These are phyloP conservation scores for Mrakia frigida DNA, from an alignment of 768 basidiomycete species.

Conservation along the genomic window DNA sequence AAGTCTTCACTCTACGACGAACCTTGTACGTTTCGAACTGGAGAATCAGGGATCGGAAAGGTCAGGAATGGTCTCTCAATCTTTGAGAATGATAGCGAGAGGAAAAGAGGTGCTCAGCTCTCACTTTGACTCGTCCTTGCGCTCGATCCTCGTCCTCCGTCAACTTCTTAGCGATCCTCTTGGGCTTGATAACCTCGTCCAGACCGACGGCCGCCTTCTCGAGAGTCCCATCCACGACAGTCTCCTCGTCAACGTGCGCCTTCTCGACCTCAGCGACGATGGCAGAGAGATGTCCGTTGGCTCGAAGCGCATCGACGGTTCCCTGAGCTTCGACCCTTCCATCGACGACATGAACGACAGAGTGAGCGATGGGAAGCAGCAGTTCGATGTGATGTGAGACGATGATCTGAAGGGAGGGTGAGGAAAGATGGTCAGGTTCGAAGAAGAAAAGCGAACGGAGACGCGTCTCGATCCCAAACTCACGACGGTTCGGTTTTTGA, in stretches of 20 bases:
- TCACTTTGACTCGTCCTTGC: constrained; percentile 57
- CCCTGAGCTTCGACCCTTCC: constrained; percentile 75
- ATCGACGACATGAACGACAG: constrained; percentile 72
- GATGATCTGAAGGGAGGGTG: constrained; percentile 41
- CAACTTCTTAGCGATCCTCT: constrained; percentile 42
- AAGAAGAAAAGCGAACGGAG: neutral
- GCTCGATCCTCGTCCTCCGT: constrained; percentile 77
- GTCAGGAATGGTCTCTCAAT: no score
- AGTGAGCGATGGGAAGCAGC: constrained; percentile 66
- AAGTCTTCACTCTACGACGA: neutral
- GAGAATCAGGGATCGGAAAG: neutral
- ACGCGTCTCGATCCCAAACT: constrained; percentile 30
- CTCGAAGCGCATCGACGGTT: constrained; percentile 59
- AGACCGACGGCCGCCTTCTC: neutral
- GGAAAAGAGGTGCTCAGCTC: no score
- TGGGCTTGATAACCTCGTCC: constrained; percentile 33
- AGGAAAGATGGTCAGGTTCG: neutral
- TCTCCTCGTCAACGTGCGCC: constrained; percentile 33
- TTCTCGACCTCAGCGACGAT: constrained; percentile 53
- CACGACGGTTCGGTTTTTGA: constrained; percentile 45
- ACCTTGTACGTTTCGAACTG: neutral
- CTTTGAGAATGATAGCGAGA: no score
- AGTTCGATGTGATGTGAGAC: constrained; percentile 83
- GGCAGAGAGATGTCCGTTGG: constrained; percentile 58
- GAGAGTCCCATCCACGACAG: neutral